These are phyloP conservation scores for Ceriops decandra DNA, from an alignment of 345 rosid genomes.

Conservation along the genomic window DNA sequence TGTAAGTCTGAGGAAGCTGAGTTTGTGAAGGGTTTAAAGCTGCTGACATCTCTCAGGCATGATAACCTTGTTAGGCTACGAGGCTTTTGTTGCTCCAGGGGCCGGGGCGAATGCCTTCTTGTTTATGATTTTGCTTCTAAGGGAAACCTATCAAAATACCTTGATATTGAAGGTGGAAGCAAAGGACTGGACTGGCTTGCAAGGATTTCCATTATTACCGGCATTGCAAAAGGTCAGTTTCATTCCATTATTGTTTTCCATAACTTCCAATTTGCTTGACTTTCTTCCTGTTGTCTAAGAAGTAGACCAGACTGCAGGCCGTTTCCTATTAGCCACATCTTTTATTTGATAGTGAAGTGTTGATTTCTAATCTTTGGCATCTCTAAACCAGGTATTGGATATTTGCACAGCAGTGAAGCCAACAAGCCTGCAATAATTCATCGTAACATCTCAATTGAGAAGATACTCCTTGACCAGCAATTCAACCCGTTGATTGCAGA, in stretches of 20 bases:
- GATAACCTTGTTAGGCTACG: constrained; percentile 71
- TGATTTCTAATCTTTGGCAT: neutral
- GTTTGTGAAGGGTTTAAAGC: constrained; percentile 67
- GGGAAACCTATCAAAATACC: constrained; percentile 70
- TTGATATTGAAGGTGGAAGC: constrained; percentile 62
- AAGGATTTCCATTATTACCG: constrained; percentile 67
- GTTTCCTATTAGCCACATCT: too few species aligned
- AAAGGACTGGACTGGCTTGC: constrained; percentile 68
- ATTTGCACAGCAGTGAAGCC: constrained; percentile 60
- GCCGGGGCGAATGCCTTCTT: constrained; percentile 84
- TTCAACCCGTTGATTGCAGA: constrained; percentile 82
- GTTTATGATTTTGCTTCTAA: constrained; percentile 69
- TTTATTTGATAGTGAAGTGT: neutral
- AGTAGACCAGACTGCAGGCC: neutral
- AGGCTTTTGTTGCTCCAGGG: constrained; percentile 87
- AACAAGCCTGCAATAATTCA: constrained; percentile 62
- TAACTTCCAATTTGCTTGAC: neutral
- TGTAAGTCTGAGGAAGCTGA: constrained; percentile 88
- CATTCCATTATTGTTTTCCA: neutral
- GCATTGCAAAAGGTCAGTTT: constrained; percentile 81
- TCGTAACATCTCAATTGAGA: constrained; percentile 74
- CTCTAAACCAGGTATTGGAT: constrained; percentile 53
- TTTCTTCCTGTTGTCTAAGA: neutral
- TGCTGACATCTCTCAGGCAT: constrained; percentile 64
- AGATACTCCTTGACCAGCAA: constrained; percentile 72